Evolutionary conservation across 75 land plant species (phyloP).

Genomic region (Pseudotsuga menziesii): DNA sequence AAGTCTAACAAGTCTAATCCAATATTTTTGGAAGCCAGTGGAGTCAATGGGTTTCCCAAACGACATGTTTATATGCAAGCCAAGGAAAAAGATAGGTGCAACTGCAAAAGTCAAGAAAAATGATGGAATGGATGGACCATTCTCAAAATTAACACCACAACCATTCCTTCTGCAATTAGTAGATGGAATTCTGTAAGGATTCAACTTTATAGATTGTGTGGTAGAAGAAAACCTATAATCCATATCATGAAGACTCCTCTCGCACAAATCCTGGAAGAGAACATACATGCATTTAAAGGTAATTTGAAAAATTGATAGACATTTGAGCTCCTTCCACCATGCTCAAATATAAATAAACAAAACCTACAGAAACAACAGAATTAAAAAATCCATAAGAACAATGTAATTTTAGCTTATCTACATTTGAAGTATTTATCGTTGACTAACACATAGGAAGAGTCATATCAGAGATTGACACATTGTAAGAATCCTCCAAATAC

Average conservation of each 20-base stretch:
- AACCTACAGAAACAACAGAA: not conserved
- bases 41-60: slow-evolving; percentile 11
- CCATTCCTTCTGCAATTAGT: slow-evolving; percentile 8
- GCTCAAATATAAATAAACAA: not conserved
- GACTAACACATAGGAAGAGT: not conserved
- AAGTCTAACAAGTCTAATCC: not conserved
- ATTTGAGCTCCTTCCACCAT: not conserved
- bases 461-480: not conserved
- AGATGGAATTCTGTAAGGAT: slow-evolving; percentile 7
- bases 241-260: not conserved
- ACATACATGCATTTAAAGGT: not conserved
- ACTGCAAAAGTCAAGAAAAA: slow-evolving; percentile 34
- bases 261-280: not conserved
- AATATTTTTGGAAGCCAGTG: slow-evolving; percentile 15
- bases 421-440: not conserved
- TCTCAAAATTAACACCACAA: slow-evolving; percentile 2
- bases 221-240: not conserved
- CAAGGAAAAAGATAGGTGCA: slow-evolving; percentile 34
- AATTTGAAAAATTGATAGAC: not conserved
- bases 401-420: not conserved
- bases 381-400: not conserved
- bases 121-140: slow-evolving; percentile 12
- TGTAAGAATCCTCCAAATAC: slow-evolving; percentile 14
- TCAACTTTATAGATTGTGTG: slow-evolving; percentile 6
- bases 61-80: slow-evolving; percentile 50